Base-by-base conservation (phyloP, 1,139 yeast genomes). In the Zhuliangozyma blackwelliae region DNA sequence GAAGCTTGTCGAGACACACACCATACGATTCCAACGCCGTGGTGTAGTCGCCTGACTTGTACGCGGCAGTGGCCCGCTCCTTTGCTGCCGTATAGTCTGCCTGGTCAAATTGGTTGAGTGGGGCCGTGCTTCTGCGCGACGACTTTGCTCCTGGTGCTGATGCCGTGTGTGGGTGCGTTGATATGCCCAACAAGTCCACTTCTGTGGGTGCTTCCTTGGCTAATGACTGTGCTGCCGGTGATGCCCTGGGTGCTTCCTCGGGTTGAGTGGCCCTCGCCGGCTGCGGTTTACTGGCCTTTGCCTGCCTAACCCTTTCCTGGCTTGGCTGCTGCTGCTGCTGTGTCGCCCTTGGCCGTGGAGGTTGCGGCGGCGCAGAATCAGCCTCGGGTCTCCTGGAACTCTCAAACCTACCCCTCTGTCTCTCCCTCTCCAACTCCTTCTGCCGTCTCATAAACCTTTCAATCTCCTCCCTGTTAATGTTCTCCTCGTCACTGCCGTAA, bases 11-110 rank as follows among this genome's bases (percentile, higher is more conserved):
- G 28, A 88, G 63, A 26, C 96, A 82, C 31, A 71, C 65, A 13
- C 75, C 64, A 52, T 86, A 94, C 36, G 70, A 68, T 20, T 66
- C 70, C 12, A 77, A 66, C 0, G 98, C 92, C 7, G 67, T 59
- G 7, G 79, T 58, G 55, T 84, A 94, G 55, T 92, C 92, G n/a
- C 99, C 98, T 11, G 78, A 72, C 40, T 75, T 75, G 62, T 80
- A 92, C 1, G 80, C 72, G 25, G 69, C 71, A 3, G 78, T 64
- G 5, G 89, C 97, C 26, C 72, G 69, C 12, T 64, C 63, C 42
- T 86, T 77, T 19, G 75, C 67, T n/a, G 75, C 75, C 5, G 68
- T 68, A 51, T 77, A 79, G 55, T 75, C 73, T 7, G 77, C 72
- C 34, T 72, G 66, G 25, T 64, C 66, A 42, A 68, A 66, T 32